Evolutionary conservation across 192 early-diverging fungal species (phyloP).

Genomic region (Kappamyces sp.): DNA sequence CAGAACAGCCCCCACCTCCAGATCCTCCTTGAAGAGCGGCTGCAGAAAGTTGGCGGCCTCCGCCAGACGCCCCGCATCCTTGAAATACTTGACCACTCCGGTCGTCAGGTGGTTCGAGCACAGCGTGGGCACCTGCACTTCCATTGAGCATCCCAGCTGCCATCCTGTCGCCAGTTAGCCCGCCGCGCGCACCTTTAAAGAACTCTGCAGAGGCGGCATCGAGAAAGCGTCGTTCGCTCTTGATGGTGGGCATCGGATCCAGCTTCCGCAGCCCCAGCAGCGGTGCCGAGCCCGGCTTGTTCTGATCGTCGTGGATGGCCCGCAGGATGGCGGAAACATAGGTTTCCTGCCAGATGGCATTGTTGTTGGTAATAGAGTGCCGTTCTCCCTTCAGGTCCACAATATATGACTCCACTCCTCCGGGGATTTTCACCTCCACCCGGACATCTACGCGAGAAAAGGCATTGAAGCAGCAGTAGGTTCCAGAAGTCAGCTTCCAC

Average conservation of each 20-base stretch:
- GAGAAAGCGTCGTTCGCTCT: constrained; percentile 73
- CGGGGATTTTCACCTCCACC: constrained; percentile 97
- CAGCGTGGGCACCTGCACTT: constrained; percentile 89
- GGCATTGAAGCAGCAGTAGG: constrained; percentile 93
- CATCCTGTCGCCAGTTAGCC: constrained; percentile 48
- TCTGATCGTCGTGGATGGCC: constrained; percentile 85
- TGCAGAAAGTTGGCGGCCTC: constrained; percentile 82
- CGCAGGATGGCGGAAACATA: constrained; percentile 83
- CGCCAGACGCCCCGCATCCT: constrained; percentile 69
- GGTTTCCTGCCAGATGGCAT: constrained; percentile 84
- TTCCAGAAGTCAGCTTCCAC: constrained; percentile 66
- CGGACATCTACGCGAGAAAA: constrained; percentile 95
- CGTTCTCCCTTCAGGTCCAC: constrained; percentile 84
- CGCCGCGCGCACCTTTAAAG: constrained; percentile 59
- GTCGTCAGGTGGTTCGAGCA: constrained; percentile 85
- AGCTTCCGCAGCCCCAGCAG: constrained; percentile 85
- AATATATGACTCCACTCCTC: constrained; percentile 90
- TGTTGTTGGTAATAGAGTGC: constrained; percentile 45
- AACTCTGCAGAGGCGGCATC: constrained; percentile 78
- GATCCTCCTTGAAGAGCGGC: constrained; percentile 67
- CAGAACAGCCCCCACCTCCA: constrained; percentile 84
- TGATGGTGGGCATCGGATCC: constrained; percentile 73
- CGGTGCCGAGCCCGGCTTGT: constrained; percentile 70
- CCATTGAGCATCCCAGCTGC: constrained; percentile 88
- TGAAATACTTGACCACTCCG: constrained; percentile 87